These are phyloP conservation scores for Solanum virginianum DNA, from an alignment of 257 asterid genomes.

Conservation along the genomic window DNA sequence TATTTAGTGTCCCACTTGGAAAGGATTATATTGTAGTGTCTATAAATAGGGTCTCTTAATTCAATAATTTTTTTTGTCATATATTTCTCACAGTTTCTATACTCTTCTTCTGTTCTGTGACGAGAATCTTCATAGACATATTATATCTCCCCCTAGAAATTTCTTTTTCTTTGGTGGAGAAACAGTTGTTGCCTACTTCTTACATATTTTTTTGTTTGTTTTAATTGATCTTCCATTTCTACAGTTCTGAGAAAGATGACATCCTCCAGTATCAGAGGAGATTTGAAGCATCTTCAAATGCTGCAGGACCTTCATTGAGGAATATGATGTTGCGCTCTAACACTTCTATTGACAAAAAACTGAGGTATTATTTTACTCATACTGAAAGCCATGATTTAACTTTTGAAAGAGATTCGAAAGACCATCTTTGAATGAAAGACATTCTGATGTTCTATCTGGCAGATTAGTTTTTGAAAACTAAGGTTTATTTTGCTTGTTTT, in stretches of 20 bases:
- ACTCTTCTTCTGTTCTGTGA: neutral
- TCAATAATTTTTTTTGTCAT: too few species aligned
- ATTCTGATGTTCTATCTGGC: neutral
- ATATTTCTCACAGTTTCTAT: neutral
- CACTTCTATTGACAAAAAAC: slow-evolving; percentile 62
- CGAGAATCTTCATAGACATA: neutral
- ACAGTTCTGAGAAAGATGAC: slow-evolving; percentile 87
- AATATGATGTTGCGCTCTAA: slow-evolving; percentile 66
- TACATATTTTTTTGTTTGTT: neutral
- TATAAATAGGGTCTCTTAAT: too few species aligned
- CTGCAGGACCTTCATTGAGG: slow-evolving; percentile 71
- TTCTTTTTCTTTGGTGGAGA: neutral
- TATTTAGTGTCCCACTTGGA: too few species aligned
- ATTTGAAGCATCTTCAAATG: slow-evolving; percentile 63
- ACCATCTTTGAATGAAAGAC: neutral
- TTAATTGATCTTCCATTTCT: neutral
- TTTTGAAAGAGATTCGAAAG: neutral
- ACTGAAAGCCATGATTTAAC: neutral
- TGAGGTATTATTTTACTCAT: slow-evolving; percentile 41
- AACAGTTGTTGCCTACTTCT: neutral
- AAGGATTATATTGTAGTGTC: too few species aligned
- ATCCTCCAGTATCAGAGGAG: slow-evolving; percentile 53
- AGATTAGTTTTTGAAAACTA: neutral
- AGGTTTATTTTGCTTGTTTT: neutral
- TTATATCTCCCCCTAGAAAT: neutral